Evolutionary conservation across 495 filamentous ascomycete genomes (phyloP), one percentile per base, ranked within the genome.

Genomic region (Xylaria curta): DNA sequence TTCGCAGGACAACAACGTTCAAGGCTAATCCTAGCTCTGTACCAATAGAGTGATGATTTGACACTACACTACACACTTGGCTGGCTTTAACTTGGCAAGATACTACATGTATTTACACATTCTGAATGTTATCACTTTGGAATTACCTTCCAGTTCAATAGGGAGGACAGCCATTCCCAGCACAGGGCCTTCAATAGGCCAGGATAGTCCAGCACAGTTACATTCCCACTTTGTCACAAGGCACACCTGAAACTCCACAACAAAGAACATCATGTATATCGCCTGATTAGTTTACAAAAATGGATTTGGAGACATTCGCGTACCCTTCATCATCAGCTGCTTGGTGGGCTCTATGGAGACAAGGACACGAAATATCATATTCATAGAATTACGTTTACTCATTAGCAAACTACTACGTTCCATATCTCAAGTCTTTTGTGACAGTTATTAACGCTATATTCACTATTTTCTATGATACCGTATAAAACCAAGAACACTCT

Each of bases 151-250:
- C 36, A 31, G 17, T 6, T n/a, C 15, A 36, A 15, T n/a, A 38
- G 56, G 6, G 31, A 8, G 15, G 56, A 59, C 17, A 59, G 9
- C 56, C 28, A 38, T 59, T 19, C n/a, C n/a, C 28, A 26, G 9
- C 15, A 59, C 31, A 31, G 56, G 31, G 56, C n/a, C 33, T 59
- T 17, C 19, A 5, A 38, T 38, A 1, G 31, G 56, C 33, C 17
- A 3, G 56, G 28, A 17, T 21, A 12, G 9, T 36, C 56, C 33
- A 15, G 31, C 28, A 31, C 31, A 59, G 56, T 59, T 59, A 10
- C 56, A 59, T 59, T 21, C 26, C 56, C 56, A 31, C 56, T 59
- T 58, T 59, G 56, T 59, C 15, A 59, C 56, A 59, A n/a, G 33
- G 56, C 56, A 33, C 54, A 33, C 56, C 28, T 38, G 33, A 38